Conservation (phyloP, 495 filamentous ascomycete species). For the Astrothelium subdiscretum region DNA sequence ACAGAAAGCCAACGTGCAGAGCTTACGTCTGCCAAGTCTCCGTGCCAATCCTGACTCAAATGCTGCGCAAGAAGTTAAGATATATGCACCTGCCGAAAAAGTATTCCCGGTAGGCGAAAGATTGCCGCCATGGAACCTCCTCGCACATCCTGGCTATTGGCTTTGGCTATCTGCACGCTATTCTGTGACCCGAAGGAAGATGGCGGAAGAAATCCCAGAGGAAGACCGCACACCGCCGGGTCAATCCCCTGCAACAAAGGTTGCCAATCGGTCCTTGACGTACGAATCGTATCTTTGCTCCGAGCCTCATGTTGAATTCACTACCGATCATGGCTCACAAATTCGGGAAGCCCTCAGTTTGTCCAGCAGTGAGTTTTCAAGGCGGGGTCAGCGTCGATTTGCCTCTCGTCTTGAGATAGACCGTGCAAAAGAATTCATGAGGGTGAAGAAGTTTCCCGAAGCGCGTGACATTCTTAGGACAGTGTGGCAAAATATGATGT, state of each 20-base stretch:
- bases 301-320: constrained; percentile 59
- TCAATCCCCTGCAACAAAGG: constrained; percentile 53
- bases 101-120: constrained; percentile 48
- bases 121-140: constrained; percentile 61
- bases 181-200: constrained; percentile 42
- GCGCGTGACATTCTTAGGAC: constrained; percentile 56
- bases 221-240: constrained; percentile 61
- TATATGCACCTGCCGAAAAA: constrained; percentile 60
- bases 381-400: constrained; percentile 48
- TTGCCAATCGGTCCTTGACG: constrained; percentile 52
- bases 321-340: constrained; percentile 33
- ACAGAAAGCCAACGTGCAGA: constrained; percentile 43
- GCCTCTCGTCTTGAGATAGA: constrained; percentile 60
- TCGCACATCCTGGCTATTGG: constrained; percentile 89
- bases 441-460: constrained; percentile 48
- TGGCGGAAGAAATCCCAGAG: constrained; percentile 58
- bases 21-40: constrained; percentile 19
- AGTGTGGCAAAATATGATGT: constrained; percentile 60
- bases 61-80: constrained; percentile 19
- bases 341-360: constrained; percentile 30
- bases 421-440: constrained; percentile 55
- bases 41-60: constrained; percentile 1
- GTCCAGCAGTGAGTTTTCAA: constrained; percentile 56
- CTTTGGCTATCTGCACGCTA: constrained; percentile 58
- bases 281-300: constrained; percentile 84